Base-by-base conservation (phyloP, 495 filamentous ascomycete genomes). In the Penicillium daleae region DNA sequence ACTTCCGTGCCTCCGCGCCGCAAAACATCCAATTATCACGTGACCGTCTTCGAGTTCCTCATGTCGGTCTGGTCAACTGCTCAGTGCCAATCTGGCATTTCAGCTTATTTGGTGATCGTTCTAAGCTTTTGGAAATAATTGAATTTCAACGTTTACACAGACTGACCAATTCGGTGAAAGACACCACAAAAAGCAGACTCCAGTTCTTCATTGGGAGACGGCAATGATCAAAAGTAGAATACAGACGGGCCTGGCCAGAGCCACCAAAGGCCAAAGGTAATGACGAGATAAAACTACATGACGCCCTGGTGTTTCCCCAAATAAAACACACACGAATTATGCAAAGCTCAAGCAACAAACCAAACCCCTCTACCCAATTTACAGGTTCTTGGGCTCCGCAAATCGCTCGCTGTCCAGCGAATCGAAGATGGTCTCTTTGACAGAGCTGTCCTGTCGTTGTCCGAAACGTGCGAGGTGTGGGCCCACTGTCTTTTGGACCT, bases 391-490 rank as follows among this genome's bases (percentile, higher is more conserved):
- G 40, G 64, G 68, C 52, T 76, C 62, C 24, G 63, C 59, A 50
- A 75, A 71, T 39, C 74, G 71, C 54, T 75, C 74, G 51, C 60
- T 75, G 32, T 75, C 67, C 48, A 81, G 55, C 37, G 66, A 40
- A 35, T 76, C 72, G 52, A 69, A 67, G 37, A 78, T 64, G 5
- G 68, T 67, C 8, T 52, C 50, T 6, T 68, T 49, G 9, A 61
- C 33, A 6, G 67, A 63, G 59, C 57, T 69, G 60, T 75, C 81
- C 66, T 85, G 81, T 52, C 80, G 78, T 50, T 84, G 81, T 51
- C 86, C 88, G 52, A 92, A 86, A 59, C 86, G 84, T 8, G 81
- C 76, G 77, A 90, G 87, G 67, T 87, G 86, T 31, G 84, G 75
- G 46, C 87, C 81, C 48, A 92, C 73, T 24, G 83, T 76, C 62